Conservation (phyloP, 2,329 filamentous ascomycete species). For the Colletotrichum lupini region DNA sequence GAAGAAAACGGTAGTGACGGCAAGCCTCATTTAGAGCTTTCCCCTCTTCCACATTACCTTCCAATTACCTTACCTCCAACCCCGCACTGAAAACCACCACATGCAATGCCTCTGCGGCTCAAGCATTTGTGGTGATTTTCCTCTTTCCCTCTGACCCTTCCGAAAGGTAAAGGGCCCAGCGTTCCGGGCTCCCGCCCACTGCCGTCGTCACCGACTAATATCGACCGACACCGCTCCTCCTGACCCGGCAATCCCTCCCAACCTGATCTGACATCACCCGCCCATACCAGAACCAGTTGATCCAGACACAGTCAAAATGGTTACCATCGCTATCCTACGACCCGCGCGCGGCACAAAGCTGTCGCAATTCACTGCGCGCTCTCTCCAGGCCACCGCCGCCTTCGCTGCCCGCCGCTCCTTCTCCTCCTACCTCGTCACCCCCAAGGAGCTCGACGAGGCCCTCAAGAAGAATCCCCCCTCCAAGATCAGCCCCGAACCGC, state of each 20-base stretch:
- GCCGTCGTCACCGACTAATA: slow-evolving; percentile 22
- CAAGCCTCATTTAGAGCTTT: slow-evolving; percentile 29
- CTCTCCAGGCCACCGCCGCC: slow-evolving; percentile 47
- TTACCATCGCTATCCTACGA: slow-evolving; percentile 54
- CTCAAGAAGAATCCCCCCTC: slow-evolving; percentile 85
- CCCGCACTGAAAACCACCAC: slow-evolving; percentile 31
- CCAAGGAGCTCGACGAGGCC: slow-evolving; percentile 82
- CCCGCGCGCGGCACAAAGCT: slow-evolving; percentile 50
- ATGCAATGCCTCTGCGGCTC: slow-evolving; percentile 28
- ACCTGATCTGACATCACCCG: slow-evolving; percentile 17
- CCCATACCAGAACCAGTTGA: background rate
- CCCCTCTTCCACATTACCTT: slow-evolving; percentile 9
- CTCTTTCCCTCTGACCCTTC: slow-evolving; percentile 14
- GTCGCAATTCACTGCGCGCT: slow-evolving; percentile 48
- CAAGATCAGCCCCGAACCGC: slow-evolving; percentile 82
- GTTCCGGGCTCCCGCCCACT: slow-evolving; percentile 28
- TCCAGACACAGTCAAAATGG: slow-evolving; percentile 49
- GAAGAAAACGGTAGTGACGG: slow-evolving; percentile 17
- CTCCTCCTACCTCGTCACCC: slow-evolving; percentile 87
- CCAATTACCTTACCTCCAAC: slow-evolving; percentile 7
- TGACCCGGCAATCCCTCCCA: slow-evolving; percentile 3
- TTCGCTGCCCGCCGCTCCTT: slow-evolving; percentile 62
- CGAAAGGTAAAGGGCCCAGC: slow-evolving; percentile 11
- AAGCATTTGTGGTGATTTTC: slow-evolving; percentile 26
- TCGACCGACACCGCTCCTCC: slow-evolving; percentile 18